Percentiles rank a stretch among this genome's conserved stretches.
These are phyloP conservation scores for Cladorrhinum sp. DNA, from an alignment of 2,329 filamentous ascomycete species.

Conservation along the genomic window DNA sequence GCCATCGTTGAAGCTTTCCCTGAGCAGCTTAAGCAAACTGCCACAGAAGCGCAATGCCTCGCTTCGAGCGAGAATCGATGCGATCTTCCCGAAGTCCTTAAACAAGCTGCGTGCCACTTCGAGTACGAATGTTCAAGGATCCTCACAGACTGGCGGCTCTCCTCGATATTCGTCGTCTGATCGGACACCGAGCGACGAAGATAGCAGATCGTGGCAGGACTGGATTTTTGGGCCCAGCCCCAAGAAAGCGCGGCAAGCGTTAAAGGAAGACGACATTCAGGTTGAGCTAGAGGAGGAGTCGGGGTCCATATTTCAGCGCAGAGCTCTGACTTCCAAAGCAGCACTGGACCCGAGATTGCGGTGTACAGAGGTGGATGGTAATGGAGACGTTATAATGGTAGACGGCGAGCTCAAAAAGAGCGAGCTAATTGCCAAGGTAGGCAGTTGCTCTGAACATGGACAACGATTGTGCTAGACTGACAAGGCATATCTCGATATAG, in stretches of 20 bases:
- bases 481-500: conserved; percentile 40
- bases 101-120: conserved; percentile 23
- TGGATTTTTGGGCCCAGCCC: conserved; percentile 45
- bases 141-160: conserved; percentile 13
- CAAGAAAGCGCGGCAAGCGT: conserved; percentile 30
- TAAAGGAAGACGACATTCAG: conserved; percentile 25
- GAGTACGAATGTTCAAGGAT: conserved; percentile 6
- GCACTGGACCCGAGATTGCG: conserved; percentile 81
- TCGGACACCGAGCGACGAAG: conserved; percentile 20
- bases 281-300: conserved; percentile 49
- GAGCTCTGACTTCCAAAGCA: conserved; percentile 70
- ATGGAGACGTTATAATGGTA: conserved; percentile 85
- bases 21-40: not conserved
- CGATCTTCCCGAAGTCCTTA: conserved; percentile 29
- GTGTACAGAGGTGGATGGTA: conserved; percentile 92
- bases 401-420: conserved; percentile 93
- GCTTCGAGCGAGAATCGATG: conserved; percentile 25
- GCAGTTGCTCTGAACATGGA: conserved; percentile 6
- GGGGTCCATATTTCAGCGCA: conserved; percentile 63
- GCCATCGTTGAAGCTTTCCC: conserved; percentile 16
- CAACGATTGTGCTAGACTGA: conserved; percentile 18
- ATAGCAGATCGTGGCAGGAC: conserved; percentile 44
- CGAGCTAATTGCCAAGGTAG: conserved; percentile 81
- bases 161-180: conserved; percentile 31
- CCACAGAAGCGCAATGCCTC: conserved; percentile 11